Base-by-base conservation (phyloP, 495 filamentous ascomycete genomes). In the Neurospora sp. region DNA sequence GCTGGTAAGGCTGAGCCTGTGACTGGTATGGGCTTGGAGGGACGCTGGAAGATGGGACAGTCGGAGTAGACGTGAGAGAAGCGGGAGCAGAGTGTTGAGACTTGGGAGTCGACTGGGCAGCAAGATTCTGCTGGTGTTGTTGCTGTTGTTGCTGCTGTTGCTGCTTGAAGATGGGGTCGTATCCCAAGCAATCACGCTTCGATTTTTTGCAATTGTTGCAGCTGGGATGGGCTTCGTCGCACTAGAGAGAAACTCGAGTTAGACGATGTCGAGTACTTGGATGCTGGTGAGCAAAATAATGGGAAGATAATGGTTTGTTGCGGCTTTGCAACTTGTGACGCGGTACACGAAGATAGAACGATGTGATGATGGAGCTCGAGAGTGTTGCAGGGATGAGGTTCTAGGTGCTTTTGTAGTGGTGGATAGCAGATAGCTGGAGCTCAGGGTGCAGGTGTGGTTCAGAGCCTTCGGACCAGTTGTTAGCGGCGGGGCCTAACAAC, bases 201-300 rank as follows among this genome's bases (percentile, higher is more conserved):
- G 94, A 97, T 83, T 98, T 99, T 80, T 95, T 92, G 84, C 96
- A 99, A 83, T 99, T 99, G 79, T 95, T 91, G 86, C 96, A 99
- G 70, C 91, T 89, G 9, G 96, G 96, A 84, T 98, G 95, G 38
- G 88, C 90, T 86, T 99, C 96, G 87, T 99, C 96, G 85, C 96
- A 99, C 96, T 99, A 78, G 39, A 78, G 46, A 72, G 12, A 44
- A 74, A 44, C 62, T 35, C 31, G 60, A 27, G 49, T 82, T 75
- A 78, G 76, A 44, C 54, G 14, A 66, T 35, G 27, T 66, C 54
- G 23, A 62, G 54, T 62, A 62, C 35, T 35, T 46, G 8, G 8
- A 20, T 49, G 41, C 41, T 18, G 7, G 41, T 44, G 16, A 44
- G 41, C 6, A n/a, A 42, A 44, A 44, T 44, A 3, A 44, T n/a